Conservation (phyloP, 257 asterid species). For the Nicotiana knightiana region DNA sequence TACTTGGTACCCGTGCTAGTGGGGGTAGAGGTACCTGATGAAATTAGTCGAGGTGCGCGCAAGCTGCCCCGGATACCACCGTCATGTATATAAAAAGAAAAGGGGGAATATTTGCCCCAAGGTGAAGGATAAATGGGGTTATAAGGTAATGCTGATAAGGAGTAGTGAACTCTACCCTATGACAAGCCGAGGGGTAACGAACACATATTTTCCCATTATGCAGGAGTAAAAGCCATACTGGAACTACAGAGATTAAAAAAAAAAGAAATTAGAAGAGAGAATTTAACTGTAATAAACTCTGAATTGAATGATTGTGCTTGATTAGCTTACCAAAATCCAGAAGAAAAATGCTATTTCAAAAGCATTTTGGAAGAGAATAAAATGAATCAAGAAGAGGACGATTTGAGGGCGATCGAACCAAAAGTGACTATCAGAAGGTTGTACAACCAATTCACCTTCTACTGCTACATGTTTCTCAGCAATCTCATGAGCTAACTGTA, state of each 20-base stretch:
- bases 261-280: not conserved
- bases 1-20: no score
- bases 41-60: no score
- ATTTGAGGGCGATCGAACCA: slow-evolving; percentile 51
- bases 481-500: slow-evolving; percentile 47
- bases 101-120: no score
- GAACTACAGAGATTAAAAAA: slow-evolving; percentile 31
- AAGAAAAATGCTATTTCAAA: slow-evolving; percentile 55
- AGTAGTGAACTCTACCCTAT: slow-evolving; percentile 50
- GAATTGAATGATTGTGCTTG: not conserved
- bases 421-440: slow-evolving; percentile 50
- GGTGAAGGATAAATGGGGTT: no score
- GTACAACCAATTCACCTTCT: slow-evolving; percentile 37
- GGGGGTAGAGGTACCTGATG: no score
- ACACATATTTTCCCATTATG: slow-evolving; percentile 78
- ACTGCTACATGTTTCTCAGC: slow-evolving; percentile 44
- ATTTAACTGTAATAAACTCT: not conserved
- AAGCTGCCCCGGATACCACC: no score
- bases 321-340: slow-evolving; percentile 43
- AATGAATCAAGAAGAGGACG: slow-evolving; percentile 36
- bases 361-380: slow-evolving; percentile 54
- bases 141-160: not conserved
- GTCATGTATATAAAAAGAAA: no score
- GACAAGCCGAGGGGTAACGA: slow-evolving; percentile 71
- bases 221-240: slow-evolving; percentile 86